phyloP scores from a whole-genome alignment of 2,329 filamentous ascomycete genomes.

The Monascus ruber region DNA sequence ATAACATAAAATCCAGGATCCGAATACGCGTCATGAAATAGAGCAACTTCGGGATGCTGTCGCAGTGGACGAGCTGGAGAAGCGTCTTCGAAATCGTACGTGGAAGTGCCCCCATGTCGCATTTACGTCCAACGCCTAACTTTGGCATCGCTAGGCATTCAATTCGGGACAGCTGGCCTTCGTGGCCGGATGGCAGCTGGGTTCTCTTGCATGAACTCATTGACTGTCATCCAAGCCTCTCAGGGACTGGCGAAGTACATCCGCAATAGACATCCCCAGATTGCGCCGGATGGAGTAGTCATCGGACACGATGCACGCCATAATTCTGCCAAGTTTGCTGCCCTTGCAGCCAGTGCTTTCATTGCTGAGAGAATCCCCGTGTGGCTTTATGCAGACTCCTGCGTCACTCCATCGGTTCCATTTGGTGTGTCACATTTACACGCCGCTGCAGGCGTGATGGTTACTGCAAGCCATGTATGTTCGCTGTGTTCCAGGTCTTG shows the following conservation, averaged over 20 bases:
- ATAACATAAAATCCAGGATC: slow-evolving; percentile 26
- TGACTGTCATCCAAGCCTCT: slow-evolving; percentile 52
- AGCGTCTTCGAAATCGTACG: slow-evolving; percentile 40
- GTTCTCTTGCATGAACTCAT: slow-evolving; percentile 49
- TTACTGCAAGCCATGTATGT: slow-evolving; percentile 50
- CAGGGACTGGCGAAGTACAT: slow-evolving; percentile 54
- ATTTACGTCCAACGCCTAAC: no score
- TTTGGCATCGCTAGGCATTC: slow-evolving; percentile 32
- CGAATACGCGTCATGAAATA: slow-evolving; percentile 44
- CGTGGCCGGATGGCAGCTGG: slow-evolving; percentile 55
- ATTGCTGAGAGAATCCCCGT: slow-evolving; percentile 47
- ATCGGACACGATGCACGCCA: slow-evolving; percentile 53
- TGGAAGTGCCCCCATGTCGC: no score
- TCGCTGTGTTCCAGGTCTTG: no score
- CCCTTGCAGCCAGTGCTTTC: slow-evolving; percentile 49
- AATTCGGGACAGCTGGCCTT: slow-evolving; percentile 52
- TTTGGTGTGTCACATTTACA: slow-evolving; percentile 45
- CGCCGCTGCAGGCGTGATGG: slow-evolving; percentile 52
- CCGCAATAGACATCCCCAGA: slow-evolving; percentile 32
- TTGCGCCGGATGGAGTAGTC: slow-evolving; percentile 40
- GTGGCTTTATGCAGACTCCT: slow-evolving; percentile 45
- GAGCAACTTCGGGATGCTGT: slow-evolving; percentile 37
- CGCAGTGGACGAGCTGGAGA: slow-evolving; percentile 39
- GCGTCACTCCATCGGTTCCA: slow-evolving; percentile 52
- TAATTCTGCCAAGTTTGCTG: slow-evolving; percentile 51